phyloP scores from a whole-genome alignment of 2,329 filamentous ascomycete species.

The Thielaviopsis euricoi region DNA sequence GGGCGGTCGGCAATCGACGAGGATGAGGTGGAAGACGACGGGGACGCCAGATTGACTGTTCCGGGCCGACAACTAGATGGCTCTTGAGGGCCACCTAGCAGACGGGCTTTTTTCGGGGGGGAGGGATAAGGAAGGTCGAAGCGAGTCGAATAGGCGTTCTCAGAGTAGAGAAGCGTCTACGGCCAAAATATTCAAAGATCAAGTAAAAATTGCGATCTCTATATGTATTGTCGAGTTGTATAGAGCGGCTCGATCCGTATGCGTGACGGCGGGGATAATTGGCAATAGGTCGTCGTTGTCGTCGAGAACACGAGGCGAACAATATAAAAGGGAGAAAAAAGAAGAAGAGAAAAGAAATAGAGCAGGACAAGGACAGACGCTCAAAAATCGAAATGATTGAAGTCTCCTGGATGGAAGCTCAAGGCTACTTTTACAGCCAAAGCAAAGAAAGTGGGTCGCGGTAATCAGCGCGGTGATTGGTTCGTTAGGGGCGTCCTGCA shows the following conservation, averaged over 20 bases:
- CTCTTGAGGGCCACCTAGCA: slow-evolving; percentile 10
- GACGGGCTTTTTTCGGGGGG: slow-evolving; percentile 10
- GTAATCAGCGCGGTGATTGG: neutral
- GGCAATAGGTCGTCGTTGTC: too few species aligned
- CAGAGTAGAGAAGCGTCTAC: too few species aligned
- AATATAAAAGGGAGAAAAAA: neutral
- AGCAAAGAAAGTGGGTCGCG: neutral
- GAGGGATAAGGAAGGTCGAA: neutral
- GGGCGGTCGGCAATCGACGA: slow-evolving; percentile 37
- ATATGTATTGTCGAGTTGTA: too few species aligned
- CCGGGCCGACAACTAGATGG: slow-evolving; percentile 11
- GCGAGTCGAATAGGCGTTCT: too few species aligned
- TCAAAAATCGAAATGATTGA: too few species aligned
- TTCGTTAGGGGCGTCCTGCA: neutral
- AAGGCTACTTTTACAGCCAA: slow-evolving; percentile 1
- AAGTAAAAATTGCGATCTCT: too few species aligned
- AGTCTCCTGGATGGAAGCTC: neutral
- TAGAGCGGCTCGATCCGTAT: too few species aligned
- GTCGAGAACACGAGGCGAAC: neutral
- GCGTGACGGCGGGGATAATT: too few species aligned
- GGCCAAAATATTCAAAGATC: too few species aligned
- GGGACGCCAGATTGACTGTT: slow-evolving; percentile 15
- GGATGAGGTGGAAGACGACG: slow-evolving; percentile 25
- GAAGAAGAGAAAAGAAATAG: neutral
- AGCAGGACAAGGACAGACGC: neutral